Base-by-base conservation (phyloP, 257 asterid species). In the Solanum lycopersicoides region DNA sequence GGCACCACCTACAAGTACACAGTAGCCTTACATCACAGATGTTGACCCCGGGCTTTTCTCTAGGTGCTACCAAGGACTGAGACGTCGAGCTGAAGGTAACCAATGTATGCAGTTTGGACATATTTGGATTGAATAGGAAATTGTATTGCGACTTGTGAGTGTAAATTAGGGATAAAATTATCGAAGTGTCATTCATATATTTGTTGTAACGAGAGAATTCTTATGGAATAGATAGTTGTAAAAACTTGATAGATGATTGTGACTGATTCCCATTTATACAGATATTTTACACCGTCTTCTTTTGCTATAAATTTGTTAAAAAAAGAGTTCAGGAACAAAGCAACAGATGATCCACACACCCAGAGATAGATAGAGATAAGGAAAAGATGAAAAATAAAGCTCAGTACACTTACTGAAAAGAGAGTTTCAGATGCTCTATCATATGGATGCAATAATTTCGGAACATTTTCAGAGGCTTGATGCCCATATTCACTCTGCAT, bases 351-450 rank as follows among this genome's bases (percentile, higher is more conserved):
- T 82, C 85, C 85, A 32, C 69, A 50, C 20, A 50, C 42, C 68
- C 68, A 47, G 28, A 80, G 66, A 9, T 21, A 73, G 45, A 13
- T 1, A 73, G 59, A 25, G 82, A 72, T 32, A 82, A 68, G 65
- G 45, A 35, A 47, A 79, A 39, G 34, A 68, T 42, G 41, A 25
- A 72, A 87, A 45, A 30, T 72, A 82, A 89, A 34, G 28, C 82
- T 71, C 59, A 23, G 82, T 47, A 88, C 82, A 93, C 97, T 89
- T 87, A 97, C 99, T 86, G 97, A 95, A 88, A 97, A 97, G 68
- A 97, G 95, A 88, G 95, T 87, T 92, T 96, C 99, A 1, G 99
- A 95, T 87, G 98, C 92, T 91, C 99, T 92, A 84, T 96, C 98
- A 87, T 95, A 97, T 60, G 99, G 98, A 88, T 93, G 99, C 89